Conservation (phyloP, 192 early-diverging fungal genomes). For the Entomortierella parvispora region DNA sequence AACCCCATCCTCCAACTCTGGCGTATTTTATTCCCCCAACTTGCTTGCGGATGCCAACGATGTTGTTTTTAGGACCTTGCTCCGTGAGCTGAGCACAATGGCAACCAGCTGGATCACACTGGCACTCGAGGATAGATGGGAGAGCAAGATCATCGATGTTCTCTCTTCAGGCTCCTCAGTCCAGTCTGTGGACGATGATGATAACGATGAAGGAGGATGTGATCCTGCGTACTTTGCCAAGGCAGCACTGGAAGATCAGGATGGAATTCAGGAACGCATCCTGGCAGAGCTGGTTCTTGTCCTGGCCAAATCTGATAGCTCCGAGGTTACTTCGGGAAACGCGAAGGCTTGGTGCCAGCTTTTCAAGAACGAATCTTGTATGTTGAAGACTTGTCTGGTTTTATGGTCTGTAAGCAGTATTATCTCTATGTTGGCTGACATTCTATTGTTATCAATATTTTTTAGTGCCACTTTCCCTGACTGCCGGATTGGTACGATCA, state of each 20-base stretch:
- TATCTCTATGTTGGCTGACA: neutral
- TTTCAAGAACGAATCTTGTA: constrained; percentile 36
- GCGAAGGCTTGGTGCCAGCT: constrained; percentile 43
- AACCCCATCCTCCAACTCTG: constrained; percentile 35
- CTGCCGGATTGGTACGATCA: constrained; percentile 26
- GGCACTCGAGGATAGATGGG: constrained; percentile 32
- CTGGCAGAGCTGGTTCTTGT: constrained; percentile 31
- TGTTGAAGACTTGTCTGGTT: neutral
- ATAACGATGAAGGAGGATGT: constrained; percentile 26
- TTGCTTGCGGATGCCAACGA: constrained; percentile 35
- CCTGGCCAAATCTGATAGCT: constrained; percentile 12
- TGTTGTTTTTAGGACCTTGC: constrained; percentile 43
- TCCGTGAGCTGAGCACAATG: constrained; percentile 28
- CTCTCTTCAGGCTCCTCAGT: neutral
- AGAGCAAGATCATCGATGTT: constrained; percentile 22
- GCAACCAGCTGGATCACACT: constrained; percentile 31
- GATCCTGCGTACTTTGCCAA: constrained; percentile 20
- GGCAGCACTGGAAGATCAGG: constrained; percentile 22
- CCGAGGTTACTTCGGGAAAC: constrained; percentile 13
- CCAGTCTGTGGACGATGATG: neutral
- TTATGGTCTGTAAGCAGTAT: neutral
- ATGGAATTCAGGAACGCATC: constrained; percentile 38
- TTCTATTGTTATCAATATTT: neutral
- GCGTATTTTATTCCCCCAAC: constrained; percentile 41
- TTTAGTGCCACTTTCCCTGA: constrained; percentile 25